Base-by-base conservation (phyloP, 2,329 filamentous ascomycete species). In the Paradendryphiella salina region DNA sequence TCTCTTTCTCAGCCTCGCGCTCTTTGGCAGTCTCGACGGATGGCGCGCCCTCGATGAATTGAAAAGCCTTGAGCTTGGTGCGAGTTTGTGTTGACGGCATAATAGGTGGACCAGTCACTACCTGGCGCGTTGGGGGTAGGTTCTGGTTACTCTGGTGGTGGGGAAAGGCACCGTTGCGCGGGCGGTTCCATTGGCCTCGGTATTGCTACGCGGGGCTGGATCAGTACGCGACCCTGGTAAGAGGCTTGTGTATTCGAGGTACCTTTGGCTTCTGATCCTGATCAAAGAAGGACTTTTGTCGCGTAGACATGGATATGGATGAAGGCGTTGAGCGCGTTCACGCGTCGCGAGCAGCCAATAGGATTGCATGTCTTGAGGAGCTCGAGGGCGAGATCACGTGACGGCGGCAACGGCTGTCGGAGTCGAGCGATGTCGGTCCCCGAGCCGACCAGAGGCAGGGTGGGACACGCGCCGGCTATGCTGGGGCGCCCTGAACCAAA, bases 31-130 rank as follows among this genome's bases (percentile, higher is more conserved):
- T 29, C 8, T 65, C 56, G 9, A 54, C 46, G 20, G 59, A 49
- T 1, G 68, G 70, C 50, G 66, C 56, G 54, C 71, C 72, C 43
- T 76, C 67, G 55, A 75, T 66, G 61, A 82, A 82, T 59, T 79
- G 77, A 57, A 83, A 84, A 23, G 77, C 75, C 64, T 80, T 79
- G 47, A 84, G 71, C 67, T 83, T 84, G 4, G 76, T 75, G 50
- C 77, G 80, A 3, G 81, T 80, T 56, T 80, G 75, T 4, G 76
- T 74, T 9, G 80, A 83, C 6, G 81, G 76, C 46, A 77, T 72
- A 38, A 79, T 78, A 7, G 76, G 71, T 37, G 76, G 69, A 9
- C 66, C 66, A 8, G 68, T 64, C 32, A 64, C 67, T 51, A 73
- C 58, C 39, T 66, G 64, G 54, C 58, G 71, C n/a, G 69, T 57